These are phyloP conservation scores for Choanephora cucurbitarum DNA, from an alignment of 371 early-diverging fungal genomes.

Conservation along the genomic window DNA sequence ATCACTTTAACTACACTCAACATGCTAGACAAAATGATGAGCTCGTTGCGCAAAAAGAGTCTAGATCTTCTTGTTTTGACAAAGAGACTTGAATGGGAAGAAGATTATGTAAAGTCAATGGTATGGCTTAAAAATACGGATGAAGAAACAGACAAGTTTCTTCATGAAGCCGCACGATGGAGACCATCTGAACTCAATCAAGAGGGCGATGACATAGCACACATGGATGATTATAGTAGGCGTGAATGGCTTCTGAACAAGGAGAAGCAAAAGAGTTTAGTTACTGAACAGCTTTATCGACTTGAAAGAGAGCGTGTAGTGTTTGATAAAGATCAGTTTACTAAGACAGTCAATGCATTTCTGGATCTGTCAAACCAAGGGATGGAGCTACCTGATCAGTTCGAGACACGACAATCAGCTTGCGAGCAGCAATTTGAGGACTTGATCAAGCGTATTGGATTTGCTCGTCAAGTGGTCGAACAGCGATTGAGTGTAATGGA, in stretches of 20 bases:
- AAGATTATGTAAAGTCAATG: conserved; percentile 37
- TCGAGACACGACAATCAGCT: conserved; percentile 39
- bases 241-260: conserved; percentile 24
- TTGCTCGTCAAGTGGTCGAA: conserved; percentile 47
- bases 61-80: conserved; percentile 40
- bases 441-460: conserved; percentile 35
- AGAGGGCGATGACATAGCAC: conserved; percentile 15
- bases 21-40: conserved; percentile 45
- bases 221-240: conserved; percentile 9
- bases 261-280: conserved; percentile 28
- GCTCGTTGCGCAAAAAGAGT: conserved; percentile 35
- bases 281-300: conserved; percentile 31
- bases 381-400: conserved; percentile 38
- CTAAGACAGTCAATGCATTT: conserved; percentile 38
- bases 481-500: conserved; percentile 51
- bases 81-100: conserved; percentile 49
- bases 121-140: conserved; percentile 36
- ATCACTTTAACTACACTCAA: conserved; percentile 54
- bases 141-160: conserved; percentile 31
- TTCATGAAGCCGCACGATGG: conserved; percentile 40
- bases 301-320: conserved; percentile 37
- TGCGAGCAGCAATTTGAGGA: conserved; percentile 43
- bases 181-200: conserved; percentile 7
- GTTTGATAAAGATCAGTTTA: conserved; percentile 49
- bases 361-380: conserved; percentile 48